Evolutionary conservation across 495 filamentous ascomycete species (phyloP), one percentile per base, ranked within the genome.

Genomic region (Echria macrotheca): DNA sequence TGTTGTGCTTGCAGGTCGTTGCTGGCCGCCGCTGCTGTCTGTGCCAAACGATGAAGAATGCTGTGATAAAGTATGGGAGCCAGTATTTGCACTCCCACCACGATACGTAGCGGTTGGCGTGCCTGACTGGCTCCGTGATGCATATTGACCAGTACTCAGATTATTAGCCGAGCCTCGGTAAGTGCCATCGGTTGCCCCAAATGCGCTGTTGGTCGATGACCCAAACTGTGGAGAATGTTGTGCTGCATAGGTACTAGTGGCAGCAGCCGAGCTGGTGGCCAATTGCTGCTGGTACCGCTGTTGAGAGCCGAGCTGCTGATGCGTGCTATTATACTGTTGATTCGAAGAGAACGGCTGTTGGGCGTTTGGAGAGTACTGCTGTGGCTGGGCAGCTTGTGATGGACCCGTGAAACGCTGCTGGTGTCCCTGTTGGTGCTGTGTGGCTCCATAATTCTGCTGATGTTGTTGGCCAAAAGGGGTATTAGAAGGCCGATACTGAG

Each of bases 241-340:
- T 5, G 71, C 58, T 29, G 65, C 57, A 26, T 72, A 71, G 11
- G 69, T 60, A 32, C 7, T 22, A 21, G 63, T 50, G 22, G 61
- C 59, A 12, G 53, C 59, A 17, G 68, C 49, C 22, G 69, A 63
- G 14, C 59, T 63, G 6, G 63, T 67, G 31, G 55, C 56, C 23
- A 72, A 58, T 43, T 73, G 69, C 22, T 69, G 70, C 32, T 68
- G 67, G 37, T 70, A 65, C n/a, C 70, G 68, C 47, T 68, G 69
- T 18, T 68, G 65, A 3, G 66, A 44, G 14, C 47, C 23, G 8
- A 53, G 44, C 24, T 58, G 56, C 36, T 65, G 60, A 44, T 62
- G 63, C 9, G 45, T 47, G 14, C 31, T 52, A 15, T 61, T 50
- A 26, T 73, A 73, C 24, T 67, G 63, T 23, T 58, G 61, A 9